These are phyloP conservation scores for Forsythia viridissima DNA, from an alignment of 257 asterid genomes.

Conservation along the genomic window DNA sequence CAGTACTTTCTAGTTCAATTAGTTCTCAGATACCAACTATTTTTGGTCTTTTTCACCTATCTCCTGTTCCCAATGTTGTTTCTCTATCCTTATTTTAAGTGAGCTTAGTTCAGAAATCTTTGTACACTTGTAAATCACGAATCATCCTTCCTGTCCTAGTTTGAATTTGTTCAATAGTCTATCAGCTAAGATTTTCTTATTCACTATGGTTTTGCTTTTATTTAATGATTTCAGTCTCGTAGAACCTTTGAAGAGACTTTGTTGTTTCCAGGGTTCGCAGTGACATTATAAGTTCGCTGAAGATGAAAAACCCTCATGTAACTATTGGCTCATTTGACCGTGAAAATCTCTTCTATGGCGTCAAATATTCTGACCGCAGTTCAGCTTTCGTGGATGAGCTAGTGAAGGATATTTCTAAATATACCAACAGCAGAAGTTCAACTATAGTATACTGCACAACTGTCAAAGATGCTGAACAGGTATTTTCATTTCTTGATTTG, in stretches of 20 bases:
- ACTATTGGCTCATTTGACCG: slow-evolving; percentile 95
- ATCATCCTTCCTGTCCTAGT: neutral
- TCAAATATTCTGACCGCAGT: slow-evolving; percentile 59
- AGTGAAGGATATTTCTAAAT: slow-evolving; percentile 57
- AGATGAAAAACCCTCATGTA: slow-evolving; percentile 68
- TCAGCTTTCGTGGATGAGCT: slow-evolving; percentile 59
- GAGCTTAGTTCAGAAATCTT: neutral
- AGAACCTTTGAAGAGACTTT: slow-evolving; percentile 19
- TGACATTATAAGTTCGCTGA: slow-evolving; percentile 71
- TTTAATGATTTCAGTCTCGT: neutral
- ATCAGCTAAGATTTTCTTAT: slow-evolving; percentile 13
- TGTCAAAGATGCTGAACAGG: slow-evolving; percentile 88
- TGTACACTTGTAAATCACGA: neutral
- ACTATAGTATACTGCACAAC: slow-evolving; percentile 84
- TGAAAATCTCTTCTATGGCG: slow-evolving; percentile 82
- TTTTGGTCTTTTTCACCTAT: neutral
- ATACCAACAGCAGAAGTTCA: slow-evolving; percentile 56
- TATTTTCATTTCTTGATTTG: slow-evolving; percentile 27
- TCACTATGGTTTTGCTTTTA: neutral
- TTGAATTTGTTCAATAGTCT: slow-evolving; percentile 11
- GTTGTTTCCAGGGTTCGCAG: slow-evolving; percentile 63
- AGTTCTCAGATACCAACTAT: neutral
- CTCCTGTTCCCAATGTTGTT: neutral
- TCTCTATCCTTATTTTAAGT: neutral
- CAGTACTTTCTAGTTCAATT: neutral